Base-by-base conservation (phyloP, 75 land plant genomes). In the Picea glauca region DNA sequence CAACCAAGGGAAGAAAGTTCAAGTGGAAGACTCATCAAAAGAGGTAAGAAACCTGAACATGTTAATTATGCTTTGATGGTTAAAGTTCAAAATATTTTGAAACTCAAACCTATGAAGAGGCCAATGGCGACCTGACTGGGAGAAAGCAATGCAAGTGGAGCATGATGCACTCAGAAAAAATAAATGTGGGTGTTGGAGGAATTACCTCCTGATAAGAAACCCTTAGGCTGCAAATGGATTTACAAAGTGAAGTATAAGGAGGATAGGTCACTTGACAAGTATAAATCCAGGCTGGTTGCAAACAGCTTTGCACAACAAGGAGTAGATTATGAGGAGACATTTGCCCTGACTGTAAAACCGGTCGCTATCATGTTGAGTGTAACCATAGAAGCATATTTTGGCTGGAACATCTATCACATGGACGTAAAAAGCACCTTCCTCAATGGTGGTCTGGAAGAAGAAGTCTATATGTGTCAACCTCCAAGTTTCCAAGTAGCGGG, bases 281-380 rank as follows among this genome's bases (percentile, higher is more conserved):
- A 60, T 58, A 77, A 76, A 58, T 61, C 78, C 35, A 23, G 62
- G 18, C 64, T 77, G 26, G 78, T 61, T 35, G 40, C 78, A 21
- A 77, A 77, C 26, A 35, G 78, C 1, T 58, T 30, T 61, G 35
- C 62, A 30, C 64, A 59, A 59, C 21, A 76, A 60, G 40, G 38
- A 32, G 38, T 77, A 13, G 78, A 58, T 32, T 58, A 13, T 77
- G 78, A 60, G 13, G 78, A 77, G 62, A 77, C 60, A 30, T 77
- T 60, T 77, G 11, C 38, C 31, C 7, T 64, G 17, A 60, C 62
- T 72, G 21, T 31, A 35, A 72, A 72, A 11, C 23, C 12, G n/a
- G 54, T 32, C 18, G 33, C 38, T 46, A 46, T 46, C 50, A 46
- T 46, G 50, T 46, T 13, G 66, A 64, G 7, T 21, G 8, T 9